Conservation (phyloP, 208 protist species). For the Porcisia deanei region DNA sequence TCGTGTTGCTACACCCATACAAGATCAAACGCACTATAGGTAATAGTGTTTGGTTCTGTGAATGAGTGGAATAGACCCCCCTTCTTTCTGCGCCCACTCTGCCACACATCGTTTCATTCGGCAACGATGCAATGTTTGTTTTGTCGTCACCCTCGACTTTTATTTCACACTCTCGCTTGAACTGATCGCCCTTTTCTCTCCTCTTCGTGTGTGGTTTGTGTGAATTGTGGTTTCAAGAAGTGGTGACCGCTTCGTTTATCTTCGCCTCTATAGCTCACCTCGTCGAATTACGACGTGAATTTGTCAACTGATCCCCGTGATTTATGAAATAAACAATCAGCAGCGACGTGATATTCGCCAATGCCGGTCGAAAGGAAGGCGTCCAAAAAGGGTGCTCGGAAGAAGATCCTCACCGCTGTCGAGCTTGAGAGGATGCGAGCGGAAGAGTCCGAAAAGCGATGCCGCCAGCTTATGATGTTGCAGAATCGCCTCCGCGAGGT, state of each 20-base stretch:
- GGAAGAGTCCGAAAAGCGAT: slow-evolving; percentile 74
- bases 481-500: slow-evolving; percentile 74
- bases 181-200: no score
- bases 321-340: no score
- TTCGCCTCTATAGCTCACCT: neutral
- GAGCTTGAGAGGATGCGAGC: slow-evolving; percentile 59
- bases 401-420: slow-evolving; percentile 52
- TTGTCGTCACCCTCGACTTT: no score
- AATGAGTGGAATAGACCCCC: no score
- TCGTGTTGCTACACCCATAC: no score
- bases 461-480: slow-evolving; percentile 72
- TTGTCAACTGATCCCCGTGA: neutral
- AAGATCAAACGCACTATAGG: no score
- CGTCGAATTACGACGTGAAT: neutral
- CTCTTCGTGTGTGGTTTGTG: no score
- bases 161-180: no score
- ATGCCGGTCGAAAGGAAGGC: slow-evolving; percentile 29
- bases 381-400: slow-evolving; percentile 27
- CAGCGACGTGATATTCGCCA: neutral
- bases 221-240: neutral
- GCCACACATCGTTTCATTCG: no score
- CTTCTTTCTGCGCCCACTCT: no score
- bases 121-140: no score
- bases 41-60: no score
- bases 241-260: neutral